Evolutionary conservation across 371 early-diverging fungal genomes (phyloP).

Genomic region (Mucor sp.): DNA sequence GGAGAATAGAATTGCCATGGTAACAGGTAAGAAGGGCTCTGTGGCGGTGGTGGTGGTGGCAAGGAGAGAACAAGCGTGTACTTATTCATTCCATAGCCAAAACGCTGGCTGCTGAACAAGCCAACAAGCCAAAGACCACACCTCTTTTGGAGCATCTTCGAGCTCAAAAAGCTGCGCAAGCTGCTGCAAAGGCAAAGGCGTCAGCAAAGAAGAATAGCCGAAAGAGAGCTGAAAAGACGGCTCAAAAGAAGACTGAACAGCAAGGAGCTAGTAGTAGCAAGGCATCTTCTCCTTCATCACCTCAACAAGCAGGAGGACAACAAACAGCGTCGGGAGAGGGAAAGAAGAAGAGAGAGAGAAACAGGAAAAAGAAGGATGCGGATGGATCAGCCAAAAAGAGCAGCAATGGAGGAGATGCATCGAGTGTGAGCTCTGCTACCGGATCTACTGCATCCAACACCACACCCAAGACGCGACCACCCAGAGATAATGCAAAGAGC

Average conservation of each 20-base stretch:
- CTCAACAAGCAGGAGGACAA: background rate
- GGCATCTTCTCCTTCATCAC: no score
- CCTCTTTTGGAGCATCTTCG: constrained; percentile 80
- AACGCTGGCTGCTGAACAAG: constrained; percentile 48
- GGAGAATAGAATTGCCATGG: constrained; percentile 52
- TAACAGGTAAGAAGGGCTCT: constrained; percentile 39
- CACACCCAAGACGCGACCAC: background rate
- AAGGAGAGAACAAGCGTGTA: background rate
- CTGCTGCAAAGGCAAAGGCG: constrained; percentile 53
- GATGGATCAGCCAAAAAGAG: background rate
- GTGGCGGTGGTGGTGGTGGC: background rate
- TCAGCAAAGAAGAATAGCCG: constrained; percentile 44
- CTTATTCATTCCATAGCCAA: constrained; percentile 25
- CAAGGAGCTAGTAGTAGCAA: background rate
- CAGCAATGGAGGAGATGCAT: background rate
- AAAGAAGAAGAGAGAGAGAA: constrained; percentile 21
- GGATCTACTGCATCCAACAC: background rate
- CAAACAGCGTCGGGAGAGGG: background rate
- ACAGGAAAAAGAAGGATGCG: constrained; percentile 21
- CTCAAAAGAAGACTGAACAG: constrained; percentile 2
- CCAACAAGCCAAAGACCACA: constrained; percentile 62
- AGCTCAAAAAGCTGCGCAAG: constrained; percentile 71
- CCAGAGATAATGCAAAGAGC: constrained; percentile 1
- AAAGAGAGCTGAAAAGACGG: constrained; percentile 35
- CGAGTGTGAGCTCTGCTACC: background rate